Base-by-base conservation (phyloP, 169 alveolate species). In the Eimeria praecox region DNA sequence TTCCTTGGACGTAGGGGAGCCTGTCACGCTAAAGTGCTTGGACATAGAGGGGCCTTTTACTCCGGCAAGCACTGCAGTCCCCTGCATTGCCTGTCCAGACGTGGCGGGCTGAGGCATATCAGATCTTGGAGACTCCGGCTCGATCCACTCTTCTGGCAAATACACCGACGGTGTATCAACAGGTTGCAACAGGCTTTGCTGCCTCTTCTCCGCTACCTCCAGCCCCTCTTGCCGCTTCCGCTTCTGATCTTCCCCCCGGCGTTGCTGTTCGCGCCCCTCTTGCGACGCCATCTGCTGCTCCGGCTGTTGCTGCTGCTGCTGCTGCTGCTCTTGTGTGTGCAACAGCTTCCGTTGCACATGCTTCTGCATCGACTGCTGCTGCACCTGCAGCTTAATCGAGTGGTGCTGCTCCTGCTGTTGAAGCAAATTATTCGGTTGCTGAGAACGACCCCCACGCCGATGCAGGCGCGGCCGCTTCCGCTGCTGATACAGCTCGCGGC, bases 91-190 rank as follows among this genome's bases (percentile, higher is more conserved):
- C 49, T 30, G 49, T 35, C 18, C 49, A 33, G 46, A 33, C 27
- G 49, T 35, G n/a, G 49, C 30, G 49, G 80, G 27, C 24, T 69
- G 80, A 69, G 49, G 80, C 44, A 49, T 10, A 8, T 69, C 80
- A 33, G 80, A 9, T 27, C 42, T 30, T 69, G 78, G 44, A 0
- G 78, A 12, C 30, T 24, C 80, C 46, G 49, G n/a, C 12, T 3
- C 44, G 16, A 87, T 95, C 85, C 96, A 94, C 12, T 86, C 92
- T 42, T 83, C 95, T 35, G 69, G 46, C 27, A 80, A 69, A 27
- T 42, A 46, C 82, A 22, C 95, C 56, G 62, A 66, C 89, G 89
- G 85, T 44, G 54, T 42, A 27, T 18, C 69, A 6, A 30, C 69
- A 0, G 0, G 35, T 64, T n/a, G 92, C 35, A 64, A 64, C 42